Base-by-base conservation (phyloP, 306 rosid species). In the Rosa persica region DNA sequence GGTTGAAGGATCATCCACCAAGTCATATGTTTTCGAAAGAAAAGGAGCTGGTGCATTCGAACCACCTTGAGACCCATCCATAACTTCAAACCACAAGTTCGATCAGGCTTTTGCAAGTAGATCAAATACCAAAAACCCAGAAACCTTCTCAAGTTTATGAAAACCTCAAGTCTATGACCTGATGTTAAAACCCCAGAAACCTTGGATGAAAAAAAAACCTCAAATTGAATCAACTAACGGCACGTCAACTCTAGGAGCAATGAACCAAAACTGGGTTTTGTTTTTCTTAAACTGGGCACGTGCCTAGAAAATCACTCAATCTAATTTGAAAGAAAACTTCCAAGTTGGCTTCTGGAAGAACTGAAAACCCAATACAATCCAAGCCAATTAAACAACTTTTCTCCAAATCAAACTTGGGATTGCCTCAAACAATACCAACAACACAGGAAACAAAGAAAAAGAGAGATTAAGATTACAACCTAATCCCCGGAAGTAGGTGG, bases 51-150 rank as follows among this genome's bases (percentile, higher is more conserved):
- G 84, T 30, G 84, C 73, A 13, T 62, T 74, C 4, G 81, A 80
- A 67, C 84, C 67, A 43, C 87, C 87, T 19, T 84, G 84, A 25
- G 82, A 39, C 64, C 81, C 84, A 13, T 84, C 81, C 84, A 84
- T 84, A 17, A 22, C 47, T 51, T 54, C 3, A 19, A 65, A n/a
- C 44, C 55, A 55, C 47, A 68, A 47, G 69, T 46, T 68, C 81
- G 8, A 65, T 42, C 49, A 40, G 68, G 48, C 67, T 44, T 7
- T 22, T 40, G 67, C 76, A 46, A 58, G 10, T 34, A 15, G 48
- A 57, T 57, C 67, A n/a, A 71, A 81, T 34, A 39, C 51, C 30
- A 34, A 64, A 30, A 64, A 64, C 43, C 23, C 44, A 65, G 43
- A 65, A 25, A 65, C 16, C 22, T 17, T 34, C n/a, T 60, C 49